Base-by-base conservation (phyloP, 176 grass and related monocot genomes). In the Chrysopogon serrulatus region DNA sequence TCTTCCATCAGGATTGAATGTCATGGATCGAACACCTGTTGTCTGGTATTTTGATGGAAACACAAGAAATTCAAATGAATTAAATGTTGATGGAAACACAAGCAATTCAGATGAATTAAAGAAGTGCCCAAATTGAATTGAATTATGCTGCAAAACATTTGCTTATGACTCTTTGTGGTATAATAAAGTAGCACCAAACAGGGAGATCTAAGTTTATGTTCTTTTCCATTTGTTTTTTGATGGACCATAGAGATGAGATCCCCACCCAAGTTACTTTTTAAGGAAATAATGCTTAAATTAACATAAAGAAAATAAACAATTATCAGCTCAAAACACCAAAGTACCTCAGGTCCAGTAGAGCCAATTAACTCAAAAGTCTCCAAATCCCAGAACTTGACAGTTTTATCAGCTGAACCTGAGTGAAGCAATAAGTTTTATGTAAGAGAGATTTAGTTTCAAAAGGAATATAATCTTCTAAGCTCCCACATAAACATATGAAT, bases 341-440 rank as follows among this genome's bases (percentile, higher is more conserved):
- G 73, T 93, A 98, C 96, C 96, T 98, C 96, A 77, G 93, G 87
- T 82, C 90, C 96, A 78, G 90, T 83, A 81, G 96, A 95, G 69
- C 96, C 93, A 86, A 98, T 98, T 72, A 95, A 83, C 77, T 98
- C 96, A 87, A 98, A 98, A 14, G 96, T 93, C 87, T 95, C 96
- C 82, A 98, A 79, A 92, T 98, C 96, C 96, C 96, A 98, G 49
- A 95, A 98, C 83, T 98, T 98, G 67, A 98, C 91, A 67, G 96
- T 98, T 92, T 79, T 95, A 85, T 98, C 96, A 74, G 90, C 87
- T 79, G 96, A 98, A 85, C 96, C 93, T 95, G 91, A 82, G 48
- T 84, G 66, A 79, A 28, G 24, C 68, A 74, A 87, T 3, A 16
- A 60, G 82, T 35, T 60, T 79, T 54, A 84, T 74, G 43, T 81